Evolutionary conservation across 306 rosid genomes (phyloP), one percentile per base, ranked within the genome.

Genomic region (Rubus idaeus): DNA sequence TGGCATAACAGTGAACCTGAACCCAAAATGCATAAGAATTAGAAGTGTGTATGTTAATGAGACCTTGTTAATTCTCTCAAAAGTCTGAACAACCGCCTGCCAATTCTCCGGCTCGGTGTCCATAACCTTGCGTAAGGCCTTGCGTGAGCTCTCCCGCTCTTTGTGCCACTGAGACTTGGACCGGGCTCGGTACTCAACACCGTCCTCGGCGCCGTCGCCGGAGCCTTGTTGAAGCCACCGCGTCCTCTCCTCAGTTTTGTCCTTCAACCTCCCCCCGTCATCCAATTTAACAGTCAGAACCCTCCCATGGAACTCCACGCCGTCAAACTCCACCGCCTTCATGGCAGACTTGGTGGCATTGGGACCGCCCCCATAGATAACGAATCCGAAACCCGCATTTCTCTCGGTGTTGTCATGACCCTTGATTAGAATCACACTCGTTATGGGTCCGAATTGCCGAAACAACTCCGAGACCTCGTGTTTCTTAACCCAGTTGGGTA

Each of bases 101-200:
- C 98, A 95, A 76, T 95, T 90, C 88, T 90, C 97, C 0, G 97
- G 98, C 75, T 86, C 92, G 1, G 98, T 84, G 71, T 95, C 97
- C 61, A 90, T 66, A 66, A 95, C 83, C 87, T 81, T 83, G 77
- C 83, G 81, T 52, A 95, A 83, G 62, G 81, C 85, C 68, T 76
- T 89, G 56, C 97, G 76, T 0, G 92, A 81, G 60, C 81, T 71
- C 5, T 95, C 96, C 82, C 98, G 84, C 80, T 95, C 90, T 67
- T 92, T 88, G 21, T 92, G 98, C 98, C 98, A 90, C 81, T 78
- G 79, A 35, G 98, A 90, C 35, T 30, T 30, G 35, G 35, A 30
- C 58, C 81, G 86, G 68, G 20, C 44, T 14, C 26, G 21, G 26
- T 73, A 82, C 70, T 84, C 93, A 13, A 71, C 85, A 5, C 55